Base-by-base conservation (phyloP, 1,284 basidiomycete genomes). In the Irpex sp. region DNA sequence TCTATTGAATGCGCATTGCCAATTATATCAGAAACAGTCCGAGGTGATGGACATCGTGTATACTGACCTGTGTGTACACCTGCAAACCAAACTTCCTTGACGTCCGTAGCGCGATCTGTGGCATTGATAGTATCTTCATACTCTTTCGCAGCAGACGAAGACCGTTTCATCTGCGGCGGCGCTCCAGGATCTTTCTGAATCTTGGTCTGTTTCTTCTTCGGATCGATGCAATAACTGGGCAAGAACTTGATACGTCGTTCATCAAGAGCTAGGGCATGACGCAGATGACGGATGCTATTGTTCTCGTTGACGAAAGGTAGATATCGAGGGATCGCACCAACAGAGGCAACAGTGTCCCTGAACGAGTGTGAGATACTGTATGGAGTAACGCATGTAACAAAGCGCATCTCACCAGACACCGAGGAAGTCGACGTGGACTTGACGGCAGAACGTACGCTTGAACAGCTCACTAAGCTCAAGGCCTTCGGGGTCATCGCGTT, bases 251-350 rank as follows among this genome's bases (percentile, higher is more conserved):
- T 63, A 53, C 73, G 69, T 19, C 72, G 72, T 59, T 81, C 80
- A 65, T 81, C 80, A 15, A 81, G 73, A 0, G 78, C 69, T 8
- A 81, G 61, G 4, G 78, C 78, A 37, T 81, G 80, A 8, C 79
- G 69, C 61, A 80, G 78, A 54, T 69, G 66, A 1, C 68, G 65
- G 60, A 80, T 71, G 55, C 68, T 70, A n/a, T 67, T 68, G 59
- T 78, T 77, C 36, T 72, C 73, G 39, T 64, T 68, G 2, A 76
- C 73, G 66, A 79, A 79, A 0, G 79, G 80, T 2, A 80, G 72
- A 7, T 69, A 70, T 8, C 71, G 69, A 19, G 74, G 71, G 43
- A 81, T 50, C 6, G 75, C 62, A 5, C 79, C 79, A 49, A 79
- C 75, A 8, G 72, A 74, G 4, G 69, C 68, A 36, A 79, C 77